phyloP scores from a whole-genome alignment of 2,329 filamentous ascomycete species.

The Talaromyces amestolkiae region DNA sequence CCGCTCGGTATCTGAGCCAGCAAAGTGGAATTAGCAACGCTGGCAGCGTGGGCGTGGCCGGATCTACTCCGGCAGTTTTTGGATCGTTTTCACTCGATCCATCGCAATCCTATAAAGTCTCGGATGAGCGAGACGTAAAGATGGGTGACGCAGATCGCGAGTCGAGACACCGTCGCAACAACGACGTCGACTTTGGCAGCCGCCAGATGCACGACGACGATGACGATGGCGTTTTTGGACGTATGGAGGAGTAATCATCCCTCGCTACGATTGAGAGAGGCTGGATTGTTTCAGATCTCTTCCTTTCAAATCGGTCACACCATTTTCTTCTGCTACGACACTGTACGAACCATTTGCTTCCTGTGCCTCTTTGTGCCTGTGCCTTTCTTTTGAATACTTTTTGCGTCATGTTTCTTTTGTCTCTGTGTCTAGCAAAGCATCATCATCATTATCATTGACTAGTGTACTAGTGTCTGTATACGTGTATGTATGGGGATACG shows the following conservation, averaged over 20 bases:
- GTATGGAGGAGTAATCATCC: slow-evolving; percentile 77
- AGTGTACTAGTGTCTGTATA: background rate
- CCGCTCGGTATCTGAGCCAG: slow-evolving; percentile 69
- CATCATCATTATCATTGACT: background rate
- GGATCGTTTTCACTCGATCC: slow-evolving; percentile 44
- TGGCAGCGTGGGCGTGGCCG: slow-evolving; percentile 28
- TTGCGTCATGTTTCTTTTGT: slow-evolving; percentile 8
- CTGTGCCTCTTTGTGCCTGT: background rate
- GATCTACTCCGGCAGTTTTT: slow-evolving; percentile 41
- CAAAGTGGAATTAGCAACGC: slow-evolving; percentile 50
- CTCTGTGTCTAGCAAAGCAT: slow-evolving; percentile 5
- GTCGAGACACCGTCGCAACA: slow-evolving; percentile 37
- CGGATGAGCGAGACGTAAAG: slow-evolving; percentile 61
- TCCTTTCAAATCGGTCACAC: slow-evolving; percentile 19
- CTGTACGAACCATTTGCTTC: slow-evolving; percentile 33
- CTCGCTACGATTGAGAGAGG: slow-evolving; percentile 12
- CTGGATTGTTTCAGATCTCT: background rate
- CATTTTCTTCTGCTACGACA: slow-evolving; percentile 29
- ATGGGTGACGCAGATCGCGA: slow-evolving; percentile 60
- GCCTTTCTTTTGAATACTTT: slow-evolving; percentile 2
- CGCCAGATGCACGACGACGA: slow-evolving; percentile 70
- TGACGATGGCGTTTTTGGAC: slow-evolving; percentile 91
- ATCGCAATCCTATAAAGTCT: slow-evolving; percentile 49
- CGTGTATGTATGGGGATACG: slow-evolving; percentile 14
- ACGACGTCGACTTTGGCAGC: slow-evolving; percentile 64